Evolutionary conservation across 2,329 filamentous ascomycete genomes (phyloP).

Genomic region (Aspergillus nomiae): DNA sequence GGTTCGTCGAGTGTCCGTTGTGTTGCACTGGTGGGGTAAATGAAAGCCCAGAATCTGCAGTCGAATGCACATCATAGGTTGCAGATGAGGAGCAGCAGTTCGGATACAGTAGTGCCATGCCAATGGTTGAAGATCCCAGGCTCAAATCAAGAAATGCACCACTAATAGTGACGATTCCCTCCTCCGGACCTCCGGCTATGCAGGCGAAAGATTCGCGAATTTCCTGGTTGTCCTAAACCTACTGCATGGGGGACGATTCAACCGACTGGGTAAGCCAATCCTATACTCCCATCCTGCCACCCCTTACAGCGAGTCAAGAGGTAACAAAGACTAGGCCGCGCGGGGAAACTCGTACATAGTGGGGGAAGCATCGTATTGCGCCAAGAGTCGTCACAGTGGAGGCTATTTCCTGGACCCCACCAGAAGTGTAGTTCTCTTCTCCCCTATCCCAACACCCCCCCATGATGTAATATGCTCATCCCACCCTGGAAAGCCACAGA

Average conservation of each 20-base stretch:
- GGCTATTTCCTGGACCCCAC: neutral
- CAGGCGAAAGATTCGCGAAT: neutral
- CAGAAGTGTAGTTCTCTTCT: neutral
- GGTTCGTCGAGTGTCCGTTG: neutral
- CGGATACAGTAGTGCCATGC: neutral
- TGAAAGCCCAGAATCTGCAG: neutral
- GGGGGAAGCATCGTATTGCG: neutral
- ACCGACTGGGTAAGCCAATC: neutral
- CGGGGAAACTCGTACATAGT: neutral
- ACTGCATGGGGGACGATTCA: neutral
- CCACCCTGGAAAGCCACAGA: neutral
- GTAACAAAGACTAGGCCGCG: neutral
- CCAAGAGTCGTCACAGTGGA: neutral
- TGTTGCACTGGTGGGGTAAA: neutral
- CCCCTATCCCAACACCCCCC: neutral
- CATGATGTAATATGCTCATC: neutral
- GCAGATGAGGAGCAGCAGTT: neutral
- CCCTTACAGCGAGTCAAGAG: neutral
- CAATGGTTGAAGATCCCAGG: neutral
- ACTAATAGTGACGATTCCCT: neutral
- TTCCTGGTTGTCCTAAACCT: neutral
- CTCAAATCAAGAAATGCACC: neutral
- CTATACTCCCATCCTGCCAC: neutral
- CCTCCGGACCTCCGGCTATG: neutral
- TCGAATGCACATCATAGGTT: neutral